Percentiles rank a stretch among this genome's conserved stretches.
Conservation (phyloP, 164 flowering plant genomes). For the Akebia trifoliata region DNA sequence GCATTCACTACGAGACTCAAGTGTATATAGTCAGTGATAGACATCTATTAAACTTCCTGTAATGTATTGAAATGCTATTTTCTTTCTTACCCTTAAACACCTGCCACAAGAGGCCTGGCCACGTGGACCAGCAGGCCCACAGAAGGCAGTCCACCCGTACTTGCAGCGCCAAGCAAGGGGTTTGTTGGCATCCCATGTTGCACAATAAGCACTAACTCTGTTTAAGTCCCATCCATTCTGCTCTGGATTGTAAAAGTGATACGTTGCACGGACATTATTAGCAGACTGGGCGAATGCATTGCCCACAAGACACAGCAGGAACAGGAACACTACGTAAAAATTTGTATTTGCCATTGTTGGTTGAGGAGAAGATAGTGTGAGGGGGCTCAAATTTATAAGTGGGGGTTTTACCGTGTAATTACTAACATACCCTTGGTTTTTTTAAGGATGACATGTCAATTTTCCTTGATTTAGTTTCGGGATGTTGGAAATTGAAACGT, state of each 20-base stretch:
- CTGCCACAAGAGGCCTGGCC: slow-evolving; percentile 39
- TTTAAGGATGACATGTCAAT: not conserved
- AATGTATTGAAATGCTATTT: no score
- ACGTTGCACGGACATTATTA: slow-evolving; percentile 43
- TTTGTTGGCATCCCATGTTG: slow-evolving; percentile 48
- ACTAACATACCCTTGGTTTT: no score
- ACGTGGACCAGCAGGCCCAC: slow-evolving; percentile 36
- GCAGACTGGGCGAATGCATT: slow-evolving; percentile 24
- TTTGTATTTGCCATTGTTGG: not conserved
- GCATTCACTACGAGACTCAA: no score
- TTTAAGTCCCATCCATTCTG: slow-evolving; percentile 37
- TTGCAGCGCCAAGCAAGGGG: slow-evolving; percentile 36
- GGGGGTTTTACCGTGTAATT: no score
- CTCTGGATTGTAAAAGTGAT: slow-evolving; percentile 39
- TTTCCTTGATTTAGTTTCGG: not conserved
- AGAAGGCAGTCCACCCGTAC: slow-evolving; percentile 51
- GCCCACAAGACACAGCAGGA: not conserved
- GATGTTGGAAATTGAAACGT: not conserved
- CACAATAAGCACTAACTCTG: slow-evolving; percentile 35
- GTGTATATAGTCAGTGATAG: not conserved
- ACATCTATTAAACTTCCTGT: no score
- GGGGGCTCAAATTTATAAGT: not conserved
- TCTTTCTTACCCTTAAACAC: slow-evolving; percentile 34
- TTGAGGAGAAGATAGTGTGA: not conserved
- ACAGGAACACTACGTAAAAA: not conserved